Evolutionary conservation across 768 basidiomycete species (phyloP).

Genomic region (Rhodocollybia butyracea): DNA sequence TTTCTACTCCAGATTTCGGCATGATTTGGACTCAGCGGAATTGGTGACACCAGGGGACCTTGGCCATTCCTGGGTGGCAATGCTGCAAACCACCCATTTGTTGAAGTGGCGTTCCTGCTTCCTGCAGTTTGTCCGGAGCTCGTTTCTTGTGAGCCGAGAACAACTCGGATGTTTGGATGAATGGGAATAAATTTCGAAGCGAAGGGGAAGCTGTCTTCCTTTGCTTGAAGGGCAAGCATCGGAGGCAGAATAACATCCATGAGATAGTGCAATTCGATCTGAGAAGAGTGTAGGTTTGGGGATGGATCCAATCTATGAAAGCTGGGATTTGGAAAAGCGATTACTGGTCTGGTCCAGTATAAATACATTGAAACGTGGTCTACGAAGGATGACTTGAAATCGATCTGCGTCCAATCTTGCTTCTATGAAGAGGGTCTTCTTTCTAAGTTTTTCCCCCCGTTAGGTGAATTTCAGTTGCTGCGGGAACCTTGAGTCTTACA

Average conservation of each 20-base stretch:
- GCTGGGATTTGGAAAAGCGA: not conserved
- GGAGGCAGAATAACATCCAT: conserved; percentile 3
- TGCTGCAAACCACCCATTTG: conserved; percentile 44
- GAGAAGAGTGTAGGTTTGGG: not conserved
- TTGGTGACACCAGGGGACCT: conserved; percentile 28
- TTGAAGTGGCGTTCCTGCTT: conserved; percentile 20
- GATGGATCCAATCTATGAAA: not conserved
- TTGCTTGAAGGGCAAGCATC: conserved; percentile 4
- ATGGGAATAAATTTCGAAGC: conserved; percentile 32
- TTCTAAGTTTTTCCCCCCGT: too few relatives aligned
- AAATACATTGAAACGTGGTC: not conserved
- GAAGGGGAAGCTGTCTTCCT: conserved; percentile 3
- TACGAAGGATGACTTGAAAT: not conserved
- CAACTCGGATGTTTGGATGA: conserved; percentile 22
- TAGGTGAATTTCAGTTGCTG: too few relatives aligned
- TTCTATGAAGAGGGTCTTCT: too few relatives aligned
- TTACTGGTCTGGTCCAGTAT: not conserved
- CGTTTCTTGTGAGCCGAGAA: conserved; percentile 26
- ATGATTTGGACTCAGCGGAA: conserved; percentile 40
- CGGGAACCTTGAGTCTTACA: too few relatives aligned
- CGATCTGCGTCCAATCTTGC: too few relatives aligned
- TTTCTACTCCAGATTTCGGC: conserved; percentile 46
- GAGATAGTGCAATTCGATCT: not conserved
- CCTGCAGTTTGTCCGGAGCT: conserved; percentile 8
- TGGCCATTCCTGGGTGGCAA: conserved; percentile 14